These are phyloP conservation scores for Serendipita sp. DNA, from an alignment of 1,284 basidiomycete species.

Conservation along the genomic window DNA sequence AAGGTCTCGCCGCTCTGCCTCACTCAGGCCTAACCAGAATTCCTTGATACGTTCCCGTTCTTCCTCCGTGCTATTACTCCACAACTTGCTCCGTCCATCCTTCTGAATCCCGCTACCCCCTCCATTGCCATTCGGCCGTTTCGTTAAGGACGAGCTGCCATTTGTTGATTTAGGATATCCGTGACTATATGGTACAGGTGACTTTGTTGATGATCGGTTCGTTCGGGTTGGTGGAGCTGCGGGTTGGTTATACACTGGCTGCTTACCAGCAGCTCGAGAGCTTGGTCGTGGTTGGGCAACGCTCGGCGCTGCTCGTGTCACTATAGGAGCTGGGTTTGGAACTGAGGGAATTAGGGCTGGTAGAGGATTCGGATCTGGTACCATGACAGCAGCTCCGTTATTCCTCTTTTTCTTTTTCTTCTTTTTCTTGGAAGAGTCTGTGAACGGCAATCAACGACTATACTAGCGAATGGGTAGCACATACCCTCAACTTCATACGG, in stretches of 20 bases:
- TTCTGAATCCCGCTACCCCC: conserved; percentile 23
- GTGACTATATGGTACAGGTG: conserved; percentile 40
- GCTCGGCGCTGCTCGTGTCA: conserved; percentile 22
- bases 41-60: conserved; percentile 94
- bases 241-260: conserved; percentile 48
- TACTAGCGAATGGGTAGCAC: neutral
- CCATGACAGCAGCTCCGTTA: conserved; percentile 18
- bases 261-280: conserved; percentile 62
- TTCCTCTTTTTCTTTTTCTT: conserved; percentile 41
- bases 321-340: conserved; percentile 20
- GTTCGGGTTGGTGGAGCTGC: conserved; percentile 18
- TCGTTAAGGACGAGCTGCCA: conserved; percentile 9
- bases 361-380: conserved; percentile 23
- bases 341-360: conserved; percentile 20
- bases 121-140: conserved; percentile 16
- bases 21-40: conserved; percentile 86
- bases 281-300: conserved; percentile 27
- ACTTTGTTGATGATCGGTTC: conserved; percentile 37
- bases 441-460: neutral
- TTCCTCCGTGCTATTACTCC: conserved; percentile 79
- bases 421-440: conserved; percentile 26
- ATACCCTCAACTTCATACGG: conserved; percentile 11
- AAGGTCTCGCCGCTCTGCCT: conserved; percentile 78
- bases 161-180: conserved; percentile 8
- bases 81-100: conserved; percentile 55